Base-by-base conservation (phyloP, 345 rosid species). In the Ceriops decandra region DNA sequence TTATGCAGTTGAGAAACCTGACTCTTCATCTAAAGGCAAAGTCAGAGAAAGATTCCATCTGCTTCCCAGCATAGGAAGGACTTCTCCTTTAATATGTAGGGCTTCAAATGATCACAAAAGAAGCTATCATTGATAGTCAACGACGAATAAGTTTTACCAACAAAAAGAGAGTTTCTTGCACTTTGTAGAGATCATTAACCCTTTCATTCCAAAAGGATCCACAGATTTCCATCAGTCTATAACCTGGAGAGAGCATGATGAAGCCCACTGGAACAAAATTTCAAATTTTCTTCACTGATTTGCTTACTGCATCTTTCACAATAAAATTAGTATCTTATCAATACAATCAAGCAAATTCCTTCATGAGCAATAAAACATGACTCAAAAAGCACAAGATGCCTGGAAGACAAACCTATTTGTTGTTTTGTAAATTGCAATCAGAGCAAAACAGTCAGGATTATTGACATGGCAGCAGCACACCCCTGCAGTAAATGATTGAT, bases 241-340 rank as follows among this genome's bases (percentile, higher is more conserved):
- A 91, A 82, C 99, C 91, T 56, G 97, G 99, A 1, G 77, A 93
- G 91, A 85, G 89, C 46, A 91, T 84, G 60, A 93, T 95, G 65
- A 87, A 74, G 54, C 99, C 99, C 54, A 15, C 46, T 38, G 46
- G 46, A 38, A 38, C 15, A 42, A 24, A 24, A 24, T 24, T 24
- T 24, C 26, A 24, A 42, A 42, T 42, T 74, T 86, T 91, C 82
- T 95, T 91, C 74, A 91, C 74, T 20, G 97, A 83, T 74, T 85
- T 82, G 59, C 97, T 96, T 35, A 91, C 84, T 67, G 87, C 82
- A 85, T 91, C 99, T 95, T 91, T 74, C 76, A 84, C 59, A 75
- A 47, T 21, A 70, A 71, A 60, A 68, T 28, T 27, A 42, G 61
- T 6, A 27, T 2, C 27, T 60, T 28, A 49, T 42, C 68, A 30